Percentiles rank a stretch among this genome's conserved stretches.
Evolutionary conservation across 164 flowering plant genomes (phyloP).

Genomic region (Vitis vinifera): ASM3070453v1 NC_081822.1:1356001-1356500

Average conservation of each 20-base stretch:
- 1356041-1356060: conserved; percentile 43
- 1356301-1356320: conserved; percentile 36
- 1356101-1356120: too few relatives aligned
- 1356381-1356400: conserved; percentile 46
- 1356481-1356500: conserved; percentile 60
- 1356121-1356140: neutral
- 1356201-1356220: conserved; percentile 62
- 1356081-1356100: neutral
- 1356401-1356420: conserved; percentile 71
- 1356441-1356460: conserved; percentile 46
- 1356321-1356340: conserved; percentile 68
- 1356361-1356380: conserved; percentile 44
- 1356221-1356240: conserved; percentile 50
- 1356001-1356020: conserved; percentile 57
- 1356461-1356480: conserved; percentile 61
- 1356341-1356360: conserved; percentile 69
- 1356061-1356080: neutral
- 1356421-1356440: conserved; percentile 54
- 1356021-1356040: conserved; percentile 62
- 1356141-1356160: conserved; percentile 64
- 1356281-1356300: too few relatives aligned
- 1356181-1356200: conserved; percentile 69
- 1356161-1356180: conserved; percentile 66
- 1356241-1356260: neutral
- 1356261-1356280: too few relatives aligned